Evolutionary conservation across 176 grass and related monocot genomes (phyloP), one percentile per base, ranked within the genome.

Genomic region (Bolboschoenus planiculmis): DNA sequence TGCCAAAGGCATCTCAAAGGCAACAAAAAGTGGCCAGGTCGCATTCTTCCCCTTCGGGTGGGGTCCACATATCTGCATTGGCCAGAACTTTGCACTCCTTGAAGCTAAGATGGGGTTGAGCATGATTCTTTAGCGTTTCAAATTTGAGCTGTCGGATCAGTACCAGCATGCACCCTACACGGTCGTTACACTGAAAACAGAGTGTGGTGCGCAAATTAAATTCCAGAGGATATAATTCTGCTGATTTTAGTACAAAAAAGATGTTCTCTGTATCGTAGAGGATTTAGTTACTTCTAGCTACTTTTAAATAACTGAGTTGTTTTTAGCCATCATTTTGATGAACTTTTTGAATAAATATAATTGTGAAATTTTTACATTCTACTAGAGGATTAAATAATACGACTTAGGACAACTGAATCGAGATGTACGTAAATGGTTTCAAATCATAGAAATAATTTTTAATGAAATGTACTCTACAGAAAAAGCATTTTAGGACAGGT

Each of bases 41-140:
- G 88, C 86, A 1, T 97, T 92, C 86, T 90, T 93, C 40, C 94
- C 91, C 0, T 97, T 97, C 13, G 85, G 94, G 16, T 53, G 84
- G 58, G 94, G 91, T 18, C 94, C 91, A 26, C 78, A 89, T 27
- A 88, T 91, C 47, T 92, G 91, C 76, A 94, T 93, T 1, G 94
- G 91, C 15, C 84, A 97, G 78, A 93, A 79, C 68, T 93, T 93
- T 9, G 89, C 91, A 0, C 31, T 97, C 62, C 15, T 93, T 0
- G 89, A 93, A 78, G 94, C 89, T 0, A 93, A 93, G 85, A 88
- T 91, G 84, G 91, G 78, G 2, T 31, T 97, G 18, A 78, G 82
- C 56, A 88, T 67, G 56, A 90, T 97, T 36, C 94, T 97, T 55
- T 91, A 90, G 37, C 68, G n/a, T 16, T 93, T 93, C 79, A 73